A percentile compares a stretch with the other conserved stretches of the same genome.
These are phyloP conservation scores for Cnidoscolus chayamansa DNA, from an alignment of 441 rosid species.

Conservation along the genomic window DNA sequence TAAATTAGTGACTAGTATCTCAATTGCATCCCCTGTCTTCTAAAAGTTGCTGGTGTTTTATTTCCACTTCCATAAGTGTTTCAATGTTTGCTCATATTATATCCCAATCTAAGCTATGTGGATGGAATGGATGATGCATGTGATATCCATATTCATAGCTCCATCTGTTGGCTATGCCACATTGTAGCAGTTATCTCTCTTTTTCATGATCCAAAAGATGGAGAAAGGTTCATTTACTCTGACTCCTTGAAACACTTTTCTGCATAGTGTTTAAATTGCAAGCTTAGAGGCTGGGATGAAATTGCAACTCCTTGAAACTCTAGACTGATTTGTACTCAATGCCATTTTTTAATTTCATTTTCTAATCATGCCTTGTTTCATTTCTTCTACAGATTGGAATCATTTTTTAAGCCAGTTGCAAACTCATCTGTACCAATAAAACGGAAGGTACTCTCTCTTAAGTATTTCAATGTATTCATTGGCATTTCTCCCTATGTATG, in stretches of 20 bases:
- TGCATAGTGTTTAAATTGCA: background rate
- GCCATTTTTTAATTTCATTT: background rate
- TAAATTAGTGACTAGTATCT: background rate
- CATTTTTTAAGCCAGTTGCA: constrained; percentile 79
- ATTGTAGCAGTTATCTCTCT: too few species aligned
- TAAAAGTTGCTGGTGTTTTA: background rate
- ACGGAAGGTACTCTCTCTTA: constrained; percentile 64
- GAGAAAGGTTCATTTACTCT: too few species aligned
- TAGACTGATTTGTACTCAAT: too few species aligned
- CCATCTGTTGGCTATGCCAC: too few species aligned
- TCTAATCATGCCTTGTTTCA: constrained; percentile 11
- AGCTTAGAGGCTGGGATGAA: background rate
- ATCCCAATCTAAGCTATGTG: too few species aligned
- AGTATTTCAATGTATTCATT: constrained; percentile 2
- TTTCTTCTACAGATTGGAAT: constrained; percentile 58
- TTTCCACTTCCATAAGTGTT: background rate
- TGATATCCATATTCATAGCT: too few species aligned
- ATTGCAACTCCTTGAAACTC: too few species aligned
- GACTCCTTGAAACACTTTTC: background rate
- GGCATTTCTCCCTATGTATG: background rate
- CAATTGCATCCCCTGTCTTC: background rate
- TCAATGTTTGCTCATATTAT: too few species aligned
- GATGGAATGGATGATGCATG: too few species aligned
- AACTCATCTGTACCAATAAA: constrained; percentile 58
- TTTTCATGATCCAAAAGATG: too few species aligned